phyloP scores from a whole-genome alignment of 1,284 basidiomycete genomes.

The Abortiporus biennis region DNA sequence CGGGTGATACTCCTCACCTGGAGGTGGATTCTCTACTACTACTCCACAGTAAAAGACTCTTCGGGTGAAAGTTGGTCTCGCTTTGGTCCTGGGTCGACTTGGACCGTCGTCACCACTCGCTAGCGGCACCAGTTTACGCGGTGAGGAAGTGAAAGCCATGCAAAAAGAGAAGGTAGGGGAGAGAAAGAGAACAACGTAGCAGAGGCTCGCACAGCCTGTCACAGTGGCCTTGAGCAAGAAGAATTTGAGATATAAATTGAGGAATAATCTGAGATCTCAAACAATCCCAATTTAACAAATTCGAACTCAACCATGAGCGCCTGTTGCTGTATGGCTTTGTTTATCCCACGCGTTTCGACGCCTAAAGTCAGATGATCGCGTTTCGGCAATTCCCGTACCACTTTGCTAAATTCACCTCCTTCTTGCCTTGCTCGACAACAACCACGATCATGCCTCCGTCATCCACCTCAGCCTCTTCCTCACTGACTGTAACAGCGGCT shows the following conservation, averaged over 20 bases:
- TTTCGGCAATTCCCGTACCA: too few relatives aligned
- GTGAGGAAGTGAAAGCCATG: constrained; percentile 25
- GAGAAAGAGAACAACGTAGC: background rate
- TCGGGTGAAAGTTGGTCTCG: constrained; percentile 43
- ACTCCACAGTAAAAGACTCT: constrained; percentile 79
- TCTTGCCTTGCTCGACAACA: background rate
- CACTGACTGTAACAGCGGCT: constrained; percentile 5
- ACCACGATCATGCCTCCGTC: constrained; percentile 5
- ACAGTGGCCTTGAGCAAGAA: too few relatives aligned
- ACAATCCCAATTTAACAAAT: background rate
- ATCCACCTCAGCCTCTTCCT: constrained; percentile 7
- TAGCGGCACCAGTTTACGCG: constrained; percentile 66
- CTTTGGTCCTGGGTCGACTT: constrained; percentile 23
- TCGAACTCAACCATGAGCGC: background rate
- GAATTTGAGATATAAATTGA: too few relatives aligned
- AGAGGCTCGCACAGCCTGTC: too few relatives aligned
- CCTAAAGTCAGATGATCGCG: background rate
- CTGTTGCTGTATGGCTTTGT: background rate
- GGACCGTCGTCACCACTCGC: constrained; percentile 54
- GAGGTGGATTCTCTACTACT: constrained; percentile 72
- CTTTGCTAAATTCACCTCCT: background rate
- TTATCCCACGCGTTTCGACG: background rate
- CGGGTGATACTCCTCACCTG: constrained; percentile 58
- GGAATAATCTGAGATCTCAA: too few relatives aligned
- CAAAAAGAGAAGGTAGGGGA: background rate